Evolutionary conservation across 345 rosid species (phyloP).

Genomic region (Sonneratia caseolaris): DNA sequence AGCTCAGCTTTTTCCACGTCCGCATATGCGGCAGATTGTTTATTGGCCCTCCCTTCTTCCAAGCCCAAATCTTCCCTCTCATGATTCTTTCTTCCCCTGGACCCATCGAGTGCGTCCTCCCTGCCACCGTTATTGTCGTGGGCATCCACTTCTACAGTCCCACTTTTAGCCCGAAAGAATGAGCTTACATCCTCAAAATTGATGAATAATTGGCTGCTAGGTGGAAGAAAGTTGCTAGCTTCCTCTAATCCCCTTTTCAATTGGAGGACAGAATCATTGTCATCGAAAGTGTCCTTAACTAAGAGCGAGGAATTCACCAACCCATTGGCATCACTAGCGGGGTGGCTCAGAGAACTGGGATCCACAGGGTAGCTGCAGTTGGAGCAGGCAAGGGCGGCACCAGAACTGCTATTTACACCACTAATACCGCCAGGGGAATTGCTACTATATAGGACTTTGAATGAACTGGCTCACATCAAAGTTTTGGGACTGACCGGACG

Average conservation of each 20-base stretch:
- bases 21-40: slow-evolving; percentile 32
- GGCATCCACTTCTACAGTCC: neutral
- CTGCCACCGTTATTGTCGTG: slow-evolving; percentile 21
- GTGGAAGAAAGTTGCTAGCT: slow-evolving; percentile 34
- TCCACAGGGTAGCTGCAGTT: slow-evolving; percentile 15
- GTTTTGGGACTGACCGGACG: slow-evolving; percentile 11
- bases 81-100: slow-evolving; percentile 46
- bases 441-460: slow-evolving; percentile 15
- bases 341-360: neutral
- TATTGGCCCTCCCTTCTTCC: slow-evolving; percentile 44
- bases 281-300: neutral
- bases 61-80: slow-evolving; percentile 37
- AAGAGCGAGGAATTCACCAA: neutral
- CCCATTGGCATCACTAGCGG: neutral
- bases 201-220: slow-evolving; percentile 10
- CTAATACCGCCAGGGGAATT: slow-evolving; percentile 15
- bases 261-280: slow-evolving; percentile 26
- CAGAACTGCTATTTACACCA: slow-evolving; percentile 10
- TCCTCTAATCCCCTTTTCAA: slow-evolving; percentile 31
- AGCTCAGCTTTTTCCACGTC: slow-evolving; percentile 32
- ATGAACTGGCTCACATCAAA: slow-evolving; percentile 6
- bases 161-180: slow-evolving; percentile 3
- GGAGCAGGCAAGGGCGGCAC: neutral
- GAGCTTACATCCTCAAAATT: slow-evolving; percentile 10
- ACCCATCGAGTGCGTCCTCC: slow-evolving; percentile 15